These are phyloP conservation scores for Leucocoprinus sp. DNA, from an alignment of 768 basidiomycete species.

Conservation along the genomic window DNA sequence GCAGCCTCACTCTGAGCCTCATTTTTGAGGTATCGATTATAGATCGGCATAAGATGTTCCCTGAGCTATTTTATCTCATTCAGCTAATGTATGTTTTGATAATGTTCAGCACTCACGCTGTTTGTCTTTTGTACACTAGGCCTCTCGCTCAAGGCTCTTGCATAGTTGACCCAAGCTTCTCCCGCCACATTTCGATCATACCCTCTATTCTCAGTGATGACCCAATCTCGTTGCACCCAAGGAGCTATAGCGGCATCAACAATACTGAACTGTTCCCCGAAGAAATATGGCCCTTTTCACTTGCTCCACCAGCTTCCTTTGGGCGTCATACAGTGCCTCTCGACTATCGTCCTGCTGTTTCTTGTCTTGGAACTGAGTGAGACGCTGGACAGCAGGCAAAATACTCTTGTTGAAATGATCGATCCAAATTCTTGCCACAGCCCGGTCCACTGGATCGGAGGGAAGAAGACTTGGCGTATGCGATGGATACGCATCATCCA, in stretches of 20 bases:
- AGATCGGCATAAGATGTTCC: slow-evolving; percentile 38
- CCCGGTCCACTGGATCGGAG: slow-evolving; percentile 41
- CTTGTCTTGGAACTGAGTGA: slow-evolving; percentile 32
- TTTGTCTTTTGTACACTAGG: slow-evolving; percentile 39
- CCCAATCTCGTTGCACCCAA: slow-evolving; percentile 41
- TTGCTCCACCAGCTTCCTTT: slow-evolving; percentile 23
- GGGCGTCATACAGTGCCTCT: slow-evolving; percentile 22
- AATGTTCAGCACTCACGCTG: slow-evolving; percentile 22
- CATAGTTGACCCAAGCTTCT: slow-evolving; percentile 37
- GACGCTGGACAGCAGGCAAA: slow-evolving; percentile 43
- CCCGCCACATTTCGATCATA: slow-evolving; percentile 37
- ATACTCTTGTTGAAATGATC: slow-evolving; percentile 47
- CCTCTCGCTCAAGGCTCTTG: slow-evolving; percentile 30
- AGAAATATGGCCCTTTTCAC: slow-evolving; percentile 46
- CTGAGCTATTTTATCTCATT: slow-evolving; percentile 10
- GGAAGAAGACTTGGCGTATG: slow-evolving; percentile 43
- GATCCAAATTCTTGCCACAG: slow-evolving; percentile 46
- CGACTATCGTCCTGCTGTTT: slow-evolving; percentile 20
- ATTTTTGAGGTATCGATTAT: slow-evolving; percentile 47
- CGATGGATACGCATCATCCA: slow-evolving; percentile 51
- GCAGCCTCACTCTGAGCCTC: slow-evolving; percentile 48
- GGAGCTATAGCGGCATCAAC: slow-evolving; percentile 51
- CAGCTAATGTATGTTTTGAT: neutral
- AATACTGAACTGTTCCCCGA: slow-evolving; percentile 43
- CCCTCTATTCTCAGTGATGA: slow-evolving; percentile 40